Evolutionary conservation across 306 rosid species (phyloP).

Genomic region (Vigna reflexopilosa): DNA sequence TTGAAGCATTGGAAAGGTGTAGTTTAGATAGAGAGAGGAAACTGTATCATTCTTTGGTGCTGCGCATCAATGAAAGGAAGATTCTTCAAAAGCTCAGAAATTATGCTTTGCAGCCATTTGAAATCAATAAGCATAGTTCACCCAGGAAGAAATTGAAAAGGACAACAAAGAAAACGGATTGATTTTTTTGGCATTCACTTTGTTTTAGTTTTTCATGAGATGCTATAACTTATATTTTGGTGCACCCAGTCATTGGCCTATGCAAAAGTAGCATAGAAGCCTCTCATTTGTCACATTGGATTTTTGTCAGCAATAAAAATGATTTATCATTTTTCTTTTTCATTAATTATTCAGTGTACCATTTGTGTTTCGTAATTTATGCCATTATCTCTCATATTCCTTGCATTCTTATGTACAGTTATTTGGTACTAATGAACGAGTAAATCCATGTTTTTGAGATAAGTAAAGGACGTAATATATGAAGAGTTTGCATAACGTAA

Average conservation of each 20-base stretch:
- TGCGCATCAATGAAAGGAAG: conserved; percentile 76
- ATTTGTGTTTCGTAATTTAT: background rate
- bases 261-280: conserved; percentile 3
- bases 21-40: conserved; percentile 57
- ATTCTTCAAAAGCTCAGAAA: conserved; percentile 69
- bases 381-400: background rate
- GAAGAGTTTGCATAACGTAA: no score
- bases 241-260: background rate
- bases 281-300: background rate
- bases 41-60: conserved; percentile 73
- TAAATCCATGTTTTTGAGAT: background rate
- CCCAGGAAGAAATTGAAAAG: conserved; percentile 55
- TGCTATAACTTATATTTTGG: conserved; percentile 10
- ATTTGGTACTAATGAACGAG: background rate
- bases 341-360: background rate
- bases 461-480: no score
- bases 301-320: conserved; percentile 13
- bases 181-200: background rate
- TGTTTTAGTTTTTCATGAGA: background rate
- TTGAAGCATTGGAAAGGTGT: conserved; percentile 55
- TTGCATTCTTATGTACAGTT: background rate
- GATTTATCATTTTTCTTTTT: background rate
- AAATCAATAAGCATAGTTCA: conserved; percentile 44
- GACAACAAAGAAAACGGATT: conserved; percentile 40
- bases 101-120: conserved; percentile 54